phyloP scores from a whole-genome alignment of 129 eudicot species.

The Kitagawia praeruptora region DNA sequence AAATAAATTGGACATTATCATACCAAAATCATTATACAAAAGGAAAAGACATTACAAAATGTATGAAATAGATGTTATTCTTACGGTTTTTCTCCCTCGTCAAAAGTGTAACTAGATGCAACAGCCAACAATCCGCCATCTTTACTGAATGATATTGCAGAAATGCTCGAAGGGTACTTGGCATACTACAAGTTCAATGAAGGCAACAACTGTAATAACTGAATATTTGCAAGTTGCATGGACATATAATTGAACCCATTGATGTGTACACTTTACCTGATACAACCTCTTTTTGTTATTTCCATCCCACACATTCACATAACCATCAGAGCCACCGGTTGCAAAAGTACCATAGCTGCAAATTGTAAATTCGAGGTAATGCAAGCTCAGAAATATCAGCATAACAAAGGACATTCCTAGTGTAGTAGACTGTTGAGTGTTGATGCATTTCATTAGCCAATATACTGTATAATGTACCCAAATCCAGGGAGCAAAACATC shows the following conservation, averaged over 20 bases:
- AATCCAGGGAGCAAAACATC: neutral
- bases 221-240: neutral
- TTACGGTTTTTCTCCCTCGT: slow-evolving; percentile 70
- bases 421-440: neutral
- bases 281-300: slow-evolving; percentile 88
- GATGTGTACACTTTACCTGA: slow-evolving; percentile 40
- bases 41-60: neutral
- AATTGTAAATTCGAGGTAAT: neutral
- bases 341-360: slow-evolving; percentile 97
- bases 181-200: slow-evolving; percentile 47
- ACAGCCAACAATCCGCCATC: slow-evolving; percentile 12
- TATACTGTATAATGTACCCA: neutral
- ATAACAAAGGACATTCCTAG: neutral
- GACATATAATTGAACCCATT: neutral
- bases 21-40: neutral
- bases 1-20: neutral
- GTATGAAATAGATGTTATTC: slow-evolving; percentile 4
- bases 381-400: neutral
- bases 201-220: neutral
- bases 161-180: slow-evolving; percentile 52
- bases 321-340: slow-evolving; percentile 96
- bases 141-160: slow-evolving; percentile 12
- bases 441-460: neutral
- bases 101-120: slow-evolving; percentile 38
- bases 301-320: slow-evolving; percentile 93